A percentile compares a stretch with the other conserved stretches of the same genome.
phyloP scores from a whole-genome alignment of 495 filamentous ascomycete species.

The Penicillium roqueforti region DNA sequence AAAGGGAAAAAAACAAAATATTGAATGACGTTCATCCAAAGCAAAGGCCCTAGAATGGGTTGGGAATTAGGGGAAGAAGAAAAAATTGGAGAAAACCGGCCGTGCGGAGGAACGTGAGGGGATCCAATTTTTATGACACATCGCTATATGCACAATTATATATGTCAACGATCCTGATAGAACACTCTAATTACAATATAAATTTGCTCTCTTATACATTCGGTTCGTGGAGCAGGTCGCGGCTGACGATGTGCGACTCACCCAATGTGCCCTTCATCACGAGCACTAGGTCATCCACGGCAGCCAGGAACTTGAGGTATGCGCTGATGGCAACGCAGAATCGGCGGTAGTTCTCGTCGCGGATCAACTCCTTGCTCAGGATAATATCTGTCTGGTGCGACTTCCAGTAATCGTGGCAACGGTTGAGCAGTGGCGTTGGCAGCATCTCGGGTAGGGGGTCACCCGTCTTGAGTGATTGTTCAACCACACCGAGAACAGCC shows the following conservation, averaged over 20 bases:
- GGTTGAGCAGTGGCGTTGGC: slow-evolving; percentile 36
- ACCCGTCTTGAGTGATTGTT: slow-evolving; percentile 40
- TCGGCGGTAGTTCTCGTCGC: slow-evolving; percentile 36
- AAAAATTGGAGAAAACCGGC: slow-evolving; percentile 15
- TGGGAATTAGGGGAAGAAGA: background rate
- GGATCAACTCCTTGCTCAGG: slow-evolving; percentile 28
- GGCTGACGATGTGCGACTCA: slow-evolving; percentile 38
- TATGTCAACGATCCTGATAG: background rate
- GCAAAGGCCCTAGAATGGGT: background rate
- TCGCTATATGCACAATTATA: background rate
- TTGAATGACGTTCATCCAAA: background rate
- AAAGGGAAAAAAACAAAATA: slow-evolving; percentile 1
- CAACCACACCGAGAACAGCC: slow-evolving; percentile 37
- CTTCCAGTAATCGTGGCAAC: slow-evolving; percentile 31
- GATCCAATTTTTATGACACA: slow-evolving; percentile 7
- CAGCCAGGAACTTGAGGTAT: slow-evolving; percentile 35
- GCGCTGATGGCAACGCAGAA: slow-evolving; percentile 40
- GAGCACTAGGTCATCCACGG: slow-evolving; percentile 40
- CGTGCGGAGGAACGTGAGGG: slow-evolving; percentile 17
- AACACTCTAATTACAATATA: background rate
- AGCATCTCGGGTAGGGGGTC: slow-evolving; percentile 42
- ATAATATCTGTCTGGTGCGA: slow-evolving; percentile 19
- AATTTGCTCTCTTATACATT: slow-evolving; percentile 10
- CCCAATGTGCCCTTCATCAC: slow-evolving; percentile 40
- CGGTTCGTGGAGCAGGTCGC: slow-evolving; percentile 18